Conservation (phyloP, 108 stramenopile genomes). For the Cyclotella choctawhatcheeana region DNA sequence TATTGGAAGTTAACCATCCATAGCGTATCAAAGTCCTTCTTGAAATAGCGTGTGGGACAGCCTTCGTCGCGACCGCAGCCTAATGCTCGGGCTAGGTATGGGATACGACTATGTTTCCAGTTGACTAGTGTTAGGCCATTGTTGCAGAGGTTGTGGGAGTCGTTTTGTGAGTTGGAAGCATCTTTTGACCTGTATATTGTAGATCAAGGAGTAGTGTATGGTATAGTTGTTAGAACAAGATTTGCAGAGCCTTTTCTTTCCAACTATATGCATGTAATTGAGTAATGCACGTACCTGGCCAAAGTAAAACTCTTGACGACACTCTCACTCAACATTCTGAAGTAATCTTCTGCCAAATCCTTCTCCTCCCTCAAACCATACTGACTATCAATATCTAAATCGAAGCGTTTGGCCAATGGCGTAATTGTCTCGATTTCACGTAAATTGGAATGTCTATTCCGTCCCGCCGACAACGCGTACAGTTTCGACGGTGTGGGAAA, state of each 20-base stretch:
- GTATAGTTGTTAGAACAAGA: neutral
- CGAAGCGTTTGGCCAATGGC: conserved; percentile 37
- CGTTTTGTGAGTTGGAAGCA: neutral
- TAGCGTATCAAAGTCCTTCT: conserved; percentile 47
- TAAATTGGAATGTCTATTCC: conserved; percentile 40
- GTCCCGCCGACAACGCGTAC: conserved; percentile 29
- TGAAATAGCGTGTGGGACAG: conserved; percentile 40
- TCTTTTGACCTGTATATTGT: neutral
- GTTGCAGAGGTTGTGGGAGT: conserved; percentile 15
- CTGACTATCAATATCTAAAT: conserved; percentile 32
- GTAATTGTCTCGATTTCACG: conserved; percentile 45
- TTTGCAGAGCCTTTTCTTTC: too few relatives aligned
- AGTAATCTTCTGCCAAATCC: conserved; percentile 34
- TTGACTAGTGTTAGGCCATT: conserved; percentile 45
- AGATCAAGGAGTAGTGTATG: neutral
- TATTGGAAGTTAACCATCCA: conserved; percentile 55
- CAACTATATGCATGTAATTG: too few relatives aligned
- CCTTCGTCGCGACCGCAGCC: conserved; percentile 43
- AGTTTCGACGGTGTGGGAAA: conserved; percentile 44
- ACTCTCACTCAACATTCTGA: conserved; percentile 26
- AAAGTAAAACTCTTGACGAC: conserved; percentile 10
- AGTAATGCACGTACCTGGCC: neutral
- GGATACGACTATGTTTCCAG: conserved; percentile 53
- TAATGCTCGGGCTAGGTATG: conserved; percentile 31
- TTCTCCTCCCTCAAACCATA: conserved; percentile 44